Percentiles rank a stretch among this genome's conserved stretches.
phyloP scores from a whole-genome alignment of 345 rosid species.

The Atalantia buxifolia region DNA sequence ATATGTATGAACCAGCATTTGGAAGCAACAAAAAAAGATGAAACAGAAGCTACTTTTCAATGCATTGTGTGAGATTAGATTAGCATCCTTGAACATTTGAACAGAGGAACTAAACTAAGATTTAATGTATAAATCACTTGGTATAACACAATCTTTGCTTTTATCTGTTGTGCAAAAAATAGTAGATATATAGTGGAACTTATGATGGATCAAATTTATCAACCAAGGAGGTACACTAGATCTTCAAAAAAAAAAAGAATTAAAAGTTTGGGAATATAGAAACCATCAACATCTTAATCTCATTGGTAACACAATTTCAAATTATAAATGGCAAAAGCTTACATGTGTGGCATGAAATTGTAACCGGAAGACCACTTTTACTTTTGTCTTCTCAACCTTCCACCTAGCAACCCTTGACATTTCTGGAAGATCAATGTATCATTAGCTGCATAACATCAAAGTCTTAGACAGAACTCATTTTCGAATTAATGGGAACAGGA shows the following conservation, averaged over 20 bases:
- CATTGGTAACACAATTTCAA: not conserved
- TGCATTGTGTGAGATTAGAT: not conserved
- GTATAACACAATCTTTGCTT: not conserved
- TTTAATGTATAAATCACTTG: not conserved
- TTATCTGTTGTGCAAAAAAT: not conserved
- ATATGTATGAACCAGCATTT: not conserved
- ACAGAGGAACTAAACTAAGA: not conserved
- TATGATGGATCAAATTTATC: not conserved
- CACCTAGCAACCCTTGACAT: slow-evolving; percentile 89
- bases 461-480: slow-evolving; percentile 2
- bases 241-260: not conserved
- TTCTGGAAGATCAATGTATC: slow-evolving; percentile 32
- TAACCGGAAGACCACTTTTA: slow-evolving; percentile 89
- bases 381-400: slow-evolving; percentile 94
- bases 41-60: not conserved
- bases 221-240: not conserved
- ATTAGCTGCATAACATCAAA: slow-evolving; percentile 35
- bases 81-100: not conserved
- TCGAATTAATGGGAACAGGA: not conserved
- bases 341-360: slow-evolving; percentile 98
- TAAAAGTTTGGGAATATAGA: not conserved
- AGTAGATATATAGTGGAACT: not conserved
- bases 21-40: not conserved
- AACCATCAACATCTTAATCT: not conserved
- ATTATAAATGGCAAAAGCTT: slow-evolving; percentile 32